Evolutionary conservation across 2,329 filamentous ascomycete genomes (phyloP).

Genomic region (Claviceps purpurea): DNA sequence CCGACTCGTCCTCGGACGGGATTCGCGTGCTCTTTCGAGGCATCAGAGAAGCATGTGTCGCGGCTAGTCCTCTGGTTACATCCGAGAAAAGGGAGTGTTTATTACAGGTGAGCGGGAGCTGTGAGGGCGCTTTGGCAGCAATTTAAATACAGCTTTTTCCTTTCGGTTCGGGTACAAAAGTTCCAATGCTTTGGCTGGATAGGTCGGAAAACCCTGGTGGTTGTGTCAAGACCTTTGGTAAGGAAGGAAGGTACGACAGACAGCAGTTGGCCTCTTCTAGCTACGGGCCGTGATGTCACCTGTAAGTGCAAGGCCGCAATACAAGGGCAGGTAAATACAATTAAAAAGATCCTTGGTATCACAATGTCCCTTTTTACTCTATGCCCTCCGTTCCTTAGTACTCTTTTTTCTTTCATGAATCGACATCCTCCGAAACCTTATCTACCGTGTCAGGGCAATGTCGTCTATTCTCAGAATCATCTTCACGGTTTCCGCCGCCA

Average conservation of each 20-base stretch:
- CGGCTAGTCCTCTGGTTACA: too few species aligned
- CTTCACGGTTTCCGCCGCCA: constrained; percentile 97
- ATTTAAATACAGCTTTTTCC: not conserved
- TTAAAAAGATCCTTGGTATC: constrained; percentile 3
- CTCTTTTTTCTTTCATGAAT: constrained; percentile 1
- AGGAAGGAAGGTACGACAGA: not conserved
- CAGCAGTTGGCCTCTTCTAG: not conserved
- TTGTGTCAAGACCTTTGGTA: not conserved
- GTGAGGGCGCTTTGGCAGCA: not conserved
- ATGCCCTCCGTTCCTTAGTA: constrained; percentile 5
- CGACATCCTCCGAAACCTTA: constrained; percentile 14
- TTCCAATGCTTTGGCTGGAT: too few species aligned
- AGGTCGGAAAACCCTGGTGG: not conserved
- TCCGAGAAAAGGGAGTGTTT: not conserved
- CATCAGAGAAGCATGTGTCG: constrained; percentile 2
- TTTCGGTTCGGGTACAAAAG: not conserved
- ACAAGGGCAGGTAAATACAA: not conserved
- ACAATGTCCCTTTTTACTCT: constrained; percentile 7
- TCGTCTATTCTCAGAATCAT: constrained; percentile 65
- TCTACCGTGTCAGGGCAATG: constrained; percentile 46
- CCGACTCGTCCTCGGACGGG: constrained; percentile 10
- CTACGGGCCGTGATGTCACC: not conserved
- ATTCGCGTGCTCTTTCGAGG: constrained; percentile 8
- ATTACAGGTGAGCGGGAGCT: not conserved
- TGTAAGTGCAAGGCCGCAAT: not conserved